Evolutionary conservation across 352 stramenopile species (phyloP), one percentile per base, ranked within the genome.

Genomic region (Globisporangium emineosum): DNA sequence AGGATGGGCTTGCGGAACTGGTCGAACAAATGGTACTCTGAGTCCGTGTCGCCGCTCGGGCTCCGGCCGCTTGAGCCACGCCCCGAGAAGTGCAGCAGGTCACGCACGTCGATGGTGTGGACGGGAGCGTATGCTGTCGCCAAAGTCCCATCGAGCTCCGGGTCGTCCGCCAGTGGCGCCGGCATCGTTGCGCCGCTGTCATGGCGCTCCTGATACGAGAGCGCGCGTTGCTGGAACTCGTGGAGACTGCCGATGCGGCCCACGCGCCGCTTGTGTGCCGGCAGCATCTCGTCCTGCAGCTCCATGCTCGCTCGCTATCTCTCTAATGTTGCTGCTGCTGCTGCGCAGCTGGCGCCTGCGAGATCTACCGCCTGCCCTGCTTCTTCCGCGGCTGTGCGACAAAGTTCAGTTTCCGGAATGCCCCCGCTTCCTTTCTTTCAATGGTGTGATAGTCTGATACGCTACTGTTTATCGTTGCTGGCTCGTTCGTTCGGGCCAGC

Each of bases 181-280:
- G 17, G 15, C 13, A 27, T n/a, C 10, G n/a, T 21, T 33, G 69
- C 66, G 33, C 25, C 27, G 7, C 32, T 32, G 60, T 75, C 69
- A 43, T 76, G 66, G 25, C 50, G 40, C 4, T 70, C 64, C 45
- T 77, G 54, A 37, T 91, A 91, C 30, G 76, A 83, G 45, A 80
- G 75, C 42, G 79, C 85, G 32, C 85, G 85, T 67, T 92, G 85
- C 70, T 92, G 83, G 73, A 94, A 94, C 75, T 94, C 86, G 61
- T 89, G 81, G 29, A 94, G 72, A 64, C 83, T 92, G 45, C 73
- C 73, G 55, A 94, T 91, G 54, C 83, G 86, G 1, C 86, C 86
- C 17, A 70, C 77, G 54, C 83, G 83, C 51, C 83, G 83, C 74
- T 89, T 78, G 61, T 91, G 79, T 19, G 81, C 71, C 3, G 85